Conservation (phyloP, 352 stramenopile species). For the Phytophthora crassamura region DNA sequence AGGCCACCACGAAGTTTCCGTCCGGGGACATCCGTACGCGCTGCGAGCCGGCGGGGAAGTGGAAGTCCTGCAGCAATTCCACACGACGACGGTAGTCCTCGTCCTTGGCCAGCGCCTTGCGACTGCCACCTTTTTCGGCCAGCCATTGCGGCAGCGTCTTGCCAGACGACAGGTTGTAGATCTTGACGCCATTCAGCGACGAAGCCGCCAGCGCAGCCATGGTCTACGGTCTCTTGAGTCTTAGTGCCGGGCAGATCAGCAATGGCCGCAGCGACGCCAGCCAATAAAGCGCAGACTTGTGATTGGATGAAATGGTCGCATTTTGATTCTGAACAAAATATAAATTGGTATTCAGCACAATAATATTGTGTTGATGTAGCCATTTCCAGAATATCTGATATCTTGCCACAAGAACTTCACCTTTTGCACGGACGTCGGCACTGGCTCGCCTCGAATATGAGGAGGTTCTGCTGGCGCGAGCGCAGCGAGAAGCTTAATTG, state of each 20-base stretch:
- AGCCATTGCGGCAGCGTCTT: conserved; percentile 96
- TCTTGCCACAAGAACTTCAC: conserved; percentile 8
- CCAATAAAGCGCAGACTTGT: conserved; percentile 13
- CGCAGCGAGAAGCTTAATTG: conserved; percentile 79
- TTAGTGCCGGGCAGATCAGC: background rate
- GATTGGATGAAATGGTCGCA: background rate
- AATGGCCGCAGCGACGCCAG: conserved; percentile 18
- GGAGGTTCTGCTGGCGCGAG: conserved; percentile 80
- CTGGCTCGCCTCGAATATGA: conserved; percentile 3
- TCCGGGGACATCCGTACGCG: conserved; percentile 94
- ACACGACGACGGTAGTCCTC: conserved; percentile 93
- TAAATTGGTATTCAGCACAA: no score
- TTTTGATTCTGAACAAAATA: no score
- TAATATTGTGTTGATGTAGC: no score
- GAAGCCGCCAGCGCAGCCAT: conserved; percentile 85
- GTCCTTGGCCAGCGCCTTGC: conserved; percentile 42
- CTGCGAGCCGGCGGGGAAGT: conserved; percentile 96
- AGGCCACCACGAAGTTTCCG: conserved; percentile 96
- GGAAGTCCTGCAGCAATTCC: conserved; percentile 99
- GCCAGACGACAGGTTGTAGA: conserved; percentile 96
- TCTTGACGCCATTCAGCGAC: conserved; percentile 93
- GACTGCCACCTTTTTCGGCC: conserved; percentile 78
- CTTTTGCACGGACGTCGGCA: no score
- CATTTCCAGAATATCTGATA: conserved; percentile 11
- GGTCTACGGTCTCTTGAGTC: conserved; percentile 6